These are phyloP conservation scores for Cornus florida DNA, from an alignment of 148 eudicot species.

Conservation along the genomic window DNA sequence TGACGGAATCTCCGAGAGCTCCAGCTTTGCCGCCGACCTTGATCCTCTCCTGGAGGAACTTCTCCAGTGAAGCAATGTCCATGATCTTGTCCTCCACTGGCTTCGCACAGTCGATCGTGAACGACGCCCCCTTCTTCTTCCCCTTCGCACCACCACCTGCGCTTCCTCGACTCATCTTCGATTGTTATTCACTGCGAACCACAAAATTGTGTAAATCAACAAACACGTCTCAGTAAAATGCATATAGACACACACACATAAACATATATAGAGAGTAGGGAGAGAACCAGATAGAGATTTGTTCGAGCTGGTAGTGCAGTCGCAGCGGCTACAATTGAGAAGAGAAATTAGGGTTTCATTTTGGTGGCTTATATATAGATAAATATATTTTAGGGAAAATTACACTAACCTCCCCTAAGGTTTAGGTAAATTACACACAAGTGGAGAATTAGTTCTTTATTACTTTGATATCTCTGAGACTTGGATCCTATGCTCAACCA, in stretches of 20 bases:
- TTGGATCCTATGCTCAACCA: too few species aligned
- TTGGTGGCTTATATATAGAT: not conserved
- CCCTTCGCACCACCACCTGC: conserved; percentile 17
- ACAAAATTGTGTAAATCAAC: not conserved
- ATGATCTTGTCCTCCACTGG: conserved; percentile 32
- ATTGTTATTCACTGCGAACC: not conserved
- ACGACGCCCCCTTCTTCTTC: conserved; percentile 30
- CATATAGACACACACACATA: too few species aligned
- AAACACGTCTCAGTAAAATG: too few species aligned
- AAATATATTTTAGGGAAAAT: too few species aligned
- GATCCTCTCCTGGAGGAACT: conserved; percentile 32
- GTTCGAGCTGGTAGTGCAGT: not conserved
- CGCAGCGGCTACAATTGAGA: not conserved
- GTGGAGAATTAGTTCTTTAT: too few species aligned
- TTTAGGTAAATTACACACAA: too few species aligned
- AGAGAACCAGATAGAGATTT: not conserved
- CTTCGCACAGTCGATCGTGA: conserved; percentile 29
- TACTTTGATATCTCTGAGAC: too few species aligned
- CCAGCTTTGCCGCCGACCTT: conserved; percentile 32
- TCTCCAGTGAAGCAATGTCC: conserved; percentile 35
- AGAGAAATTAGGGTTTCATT: not conserved
- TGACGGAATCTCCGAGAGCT: conserved; percentile 25
- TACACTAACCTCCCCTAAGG: too few species aligned
- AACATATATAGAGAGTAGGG: not conserved
- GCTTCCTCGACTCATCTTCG: conserved; percentile 20